Evolutionary conservation across 371 early-diverging fungal species (phyloP).

Genomic region (Blyttiomyces sp.): DNA sequence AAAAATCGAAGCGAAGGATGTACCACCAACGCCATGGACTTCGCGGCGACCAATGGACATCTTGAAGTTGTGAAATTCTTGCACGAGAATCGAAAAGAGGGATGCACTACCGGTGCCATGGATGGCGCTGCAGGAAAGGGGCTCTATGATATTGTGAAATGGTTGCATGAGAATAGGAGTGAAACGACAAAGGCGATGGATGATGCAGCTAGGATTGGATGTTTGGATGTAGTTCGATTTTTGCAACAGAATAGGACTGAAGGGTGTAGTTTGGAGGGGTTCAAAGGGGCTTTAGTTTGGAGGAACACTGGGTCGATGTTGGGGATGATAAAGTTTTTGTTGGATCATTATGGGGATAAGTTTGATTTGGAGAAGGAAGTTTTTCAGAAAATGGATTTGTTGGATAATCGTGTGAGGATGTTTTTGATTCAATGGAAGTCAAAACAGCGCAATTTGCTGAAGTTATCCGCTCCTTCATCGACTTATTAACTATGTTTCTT

Average conservation of each 20-base stretch:
- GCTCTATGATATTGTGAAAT: conserved; percentile 12
- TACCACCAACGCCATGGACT: conserved; percentile 19
- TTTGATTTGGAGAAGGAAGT: no score
- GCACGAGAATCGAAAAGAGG: conserved; percentile 18
- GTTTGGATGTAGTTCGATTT: not conserved
- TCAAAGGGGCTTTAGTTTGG: no score
- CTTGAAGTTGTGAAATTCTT: conserved; percentile 23
- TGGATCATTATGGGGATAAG: no score
- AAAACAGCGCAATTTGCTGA: no score
- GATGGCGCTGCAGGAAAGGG: conserved; percentile 19
- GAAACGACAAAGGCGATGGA: conserved; percentile 13
- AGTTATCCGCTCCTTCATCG: no score
- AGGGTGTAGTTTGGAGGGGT: no score
- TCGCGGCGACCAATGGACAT: conserved; percentile 18
- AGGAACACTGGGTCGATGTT: no score
- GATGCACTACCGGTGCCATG: conserved; percentile 17
- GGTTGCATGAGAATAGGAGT: not conserved
- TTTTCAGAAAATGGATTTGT: no score
- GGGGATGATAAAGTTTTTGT: no score
- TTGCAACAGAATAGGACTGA: not conserved
- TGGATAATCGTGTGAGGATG: no score
- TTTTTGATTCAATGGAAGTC: no score
- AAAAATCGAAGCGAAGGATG: conserved; percentile 16
- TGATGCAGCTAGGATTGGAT: conserved; percentile 2
- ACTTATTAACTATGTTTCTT: no score